Evolutionary conservation across 2,329 filamentous ascomycete species (phyloP).

Genomic region (Colletotrichum australisinense): DNA sequence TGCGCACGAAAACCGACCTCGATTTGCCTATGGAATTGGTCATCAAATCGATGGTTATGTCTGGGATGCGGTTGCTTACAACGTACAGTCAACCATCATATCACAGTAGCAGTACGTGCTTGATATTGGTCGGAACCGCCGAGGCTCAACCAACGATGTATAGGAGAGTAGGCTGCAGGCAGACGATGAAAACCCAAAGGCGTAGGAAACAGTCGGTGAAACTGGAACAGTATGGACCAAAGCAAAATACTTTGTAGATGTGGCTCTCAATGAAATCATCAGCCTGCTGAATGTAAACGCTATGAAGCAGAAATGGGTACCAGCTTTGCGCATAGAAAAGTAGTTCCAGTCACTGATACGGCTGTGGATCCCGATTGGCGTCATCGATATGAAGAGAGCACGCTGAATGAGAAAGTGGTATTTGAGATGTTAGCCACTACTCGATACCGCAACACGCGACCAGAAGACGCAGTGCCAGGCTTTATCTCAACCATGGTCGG

Average conservation of each 20-base stretch:
- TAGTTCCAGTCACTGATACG: neutral
- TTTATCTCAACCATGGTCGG: neutral
- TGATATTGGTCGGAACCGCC: neutral
- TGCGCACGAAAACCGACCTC: neutral
- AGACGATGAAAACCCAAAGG: neutral
- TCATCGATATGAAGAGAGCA: neutral
- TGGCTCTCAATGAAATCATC: neutral
- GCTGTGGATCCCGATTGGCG: neutral
- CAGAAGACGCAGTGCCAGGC: neutral
- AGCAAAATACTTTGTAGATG: neutral
- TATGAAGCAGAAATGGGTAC: neutral
- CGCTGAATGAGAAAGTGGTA: neutral
- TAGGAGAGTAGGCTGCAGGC: neutral
- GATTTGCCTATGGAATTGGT: neutral
- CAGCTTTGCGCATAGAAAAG: neutral
- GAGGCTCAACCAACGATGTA: neutral
- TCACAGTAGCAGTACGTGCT: neutral
- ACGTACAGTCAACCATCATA: neutral
- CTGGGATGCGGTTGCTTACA: neutral
- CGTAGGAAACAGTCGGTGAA: neutral
- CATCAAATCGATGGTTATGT: neutral
- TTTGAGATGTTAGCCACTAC: neutral
- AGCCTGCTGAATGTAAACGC: neutral
- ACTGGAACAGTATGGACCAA: neutral
- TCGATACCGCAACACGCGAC: neutral